Base-by-base conservation (phyloP, 768 basidiomycete species). In the Dendrothele bispora region DNA sequence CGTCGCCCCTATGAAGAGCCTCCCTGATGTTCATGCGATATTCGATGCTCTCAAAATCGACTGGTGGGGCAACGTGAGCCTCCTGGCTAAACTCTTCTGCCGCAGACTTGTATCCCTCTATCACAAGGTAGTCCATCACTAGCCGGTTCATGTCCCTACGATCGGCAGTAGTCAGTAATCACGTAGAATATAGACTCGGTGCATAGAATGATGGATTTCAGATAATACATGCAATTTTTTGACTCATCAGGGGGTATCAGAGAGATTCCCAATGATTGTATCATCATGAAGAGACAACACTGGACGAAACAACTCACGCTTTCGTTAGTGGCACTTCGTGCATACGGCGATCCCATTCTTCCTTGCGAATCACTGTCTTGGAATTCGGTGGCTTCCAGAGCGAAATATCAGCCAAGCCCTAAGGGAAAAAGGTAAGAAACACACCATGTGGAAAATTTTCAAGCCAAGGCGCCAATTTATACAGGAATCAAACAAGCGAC, bases 251-350 rank as follows among this genome's bases (percentile, higher is more conserved):
- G 55, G 60, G 63, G 67, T 60, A 52, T 91, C 93, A 86, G 95
- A 94, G 95, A 98, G 95, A 98, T 98, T 99, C 95, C 95, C 95
- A 98, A 77, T 86, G 4, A 15, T 66, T 73, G 66, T 78, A 67
- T 88, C 86, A 88, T 88, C 86, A 64, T 71, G 64, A 59, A 63
- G 41, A 3, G 7, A 20, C 17, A 26, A 11, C 45, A 11, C 11
- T 37, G 35, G 14, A 15, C 2, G 18, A 45, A 53, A 48, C 34
- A 12, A 86, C 93, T 86, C 80, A 98, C 95, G 83, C 71, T 77
- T 95, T 95, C 25, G 88, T 78, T 35, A 95, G 82, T 50, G 81
- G 80, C 7, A 93, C 91, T 50, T 89, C 87, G 59, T 86, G 82
- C 30, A 97, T 74, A 18, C 87, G 83, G 24, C 77, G 76, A 52